Conservation (phyloP, 1,284 basidiomycete species). For the Takashimella koratensis region DNA sequence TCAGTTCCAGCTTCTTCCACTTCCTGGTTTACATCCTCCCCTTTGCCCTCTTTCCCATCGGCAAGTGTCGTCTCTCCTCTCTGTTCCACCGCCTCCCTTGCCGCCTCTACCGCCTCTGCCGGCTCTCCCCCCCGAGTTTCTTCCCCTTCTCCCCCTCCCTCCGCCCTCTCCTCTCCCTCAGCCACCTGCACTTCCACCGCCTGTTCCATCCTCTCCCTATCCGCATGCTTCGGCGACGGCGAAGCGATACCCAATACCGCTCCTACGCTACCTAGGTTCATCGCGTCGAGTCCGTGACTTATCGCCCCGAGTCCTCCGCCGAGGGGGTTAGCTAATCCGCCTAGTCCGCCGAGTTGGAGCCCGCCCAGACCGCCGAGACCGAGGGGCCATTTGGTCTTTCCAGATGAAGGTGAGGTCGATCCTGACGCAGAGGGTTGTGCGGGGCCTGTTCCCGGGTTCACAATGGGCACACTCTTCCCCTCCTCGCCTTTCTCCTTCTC, state of each 20-base stretch:
- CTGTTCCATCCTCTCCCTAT: background rate
- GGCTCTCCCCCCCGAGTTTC: background rate
- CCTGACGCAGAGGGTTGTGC: too few species aligned
- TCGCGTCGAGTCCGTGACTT: slow-evolving; percentile 20
- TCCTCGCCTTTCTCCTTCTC: too few species aligned
- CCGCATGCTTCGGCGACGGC: background rate
- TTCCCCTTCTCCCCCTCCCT: background rate
- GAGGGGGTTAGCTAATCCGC: too few species aligned
- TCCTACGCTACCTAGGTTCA: slow-evolving; percentile 23
- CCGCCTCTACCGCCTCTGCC: slow-evolving; percentile 20
- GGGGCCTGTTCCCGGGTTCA: background rate
- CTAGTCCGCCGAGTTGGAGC: background rate
- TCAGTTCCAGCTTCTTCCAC: background rate
- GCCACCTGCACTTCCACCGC: background rate
- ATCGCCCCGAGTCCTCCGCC: slow-evolving; percentile 17
- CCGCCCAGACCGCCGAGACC: background rate
- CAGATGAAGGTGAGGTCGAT: too few species aligned
- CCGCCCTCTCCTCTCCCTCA: background rate
- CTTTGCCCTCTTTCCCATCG: background rate
- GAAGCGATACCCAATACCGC: slow-evolving; percentile 27
- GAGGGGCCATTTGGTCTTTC: background rate
- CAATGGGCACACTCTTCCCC: too few species aligned
- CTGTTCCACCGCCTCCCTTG: slow-evolving; percentile 32
- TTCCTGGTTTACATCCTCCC: background rate
- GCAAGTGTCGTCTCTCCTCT: slow-evolving; percentile 9